phyloP scores from a whole-genome alignment of 2,329 filamentous ascomycete species.

The Blastomyces gilchristii region DNA sequence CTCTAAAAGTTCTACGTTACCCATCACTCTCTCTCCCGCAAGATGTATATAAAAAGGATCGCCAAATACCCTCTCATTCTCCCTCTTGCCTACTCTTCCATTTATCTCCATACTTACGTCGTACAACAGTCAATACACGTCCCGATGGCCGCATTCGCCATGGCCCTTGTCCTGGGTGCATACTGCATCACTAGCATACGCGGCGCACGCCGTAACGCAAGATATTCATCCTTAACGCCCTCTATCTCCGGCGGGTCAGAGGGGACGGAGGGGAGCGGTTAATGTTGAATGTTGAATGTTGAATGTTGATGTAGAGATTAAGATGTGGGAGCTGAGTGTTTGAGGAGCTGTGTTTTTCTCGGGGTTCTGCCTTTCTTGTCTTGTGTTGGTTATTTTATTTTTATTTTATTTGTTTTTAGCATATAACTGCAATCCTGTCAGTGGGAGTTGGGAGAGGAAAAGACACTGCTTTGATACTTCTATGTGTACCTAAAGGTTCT shows the following conservation, averaged over 20 bases:
- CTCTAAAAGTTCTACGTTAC: too few species aligned
- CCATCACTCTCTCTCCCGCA: not conserved
- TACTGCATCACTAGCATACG: constrained; percentile 57
- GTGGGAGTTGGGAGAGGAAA: not conserved
- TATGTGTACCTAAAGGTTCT: not conserved
- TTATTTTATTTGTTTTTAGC: not conserved
- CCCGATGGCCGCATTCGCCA: constrained; percentile 52
- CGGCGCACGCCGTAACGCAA: constrained; percentile 56
- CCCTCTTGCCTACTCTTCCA: not conserved
- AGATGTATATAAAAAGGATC: not conserved
- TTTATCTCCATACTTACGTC: not conserved
- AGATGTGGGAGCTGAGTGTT: not conserved
- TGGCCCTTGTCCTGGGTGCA: constrained; percentile 49
- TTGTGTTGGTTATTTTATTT: not conserved
- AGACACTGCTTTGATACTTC: not conserved
- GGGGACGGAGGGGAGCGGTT: not conserved
- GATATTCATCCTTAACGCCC: constrained; percentile 11
- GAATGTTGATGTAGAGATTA: not conserved
- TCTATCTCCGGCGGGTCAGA: not conserved
- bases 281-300: not conserved
- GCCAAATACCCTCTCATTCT: not conserved
- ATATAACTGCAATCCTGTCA: not conserved
- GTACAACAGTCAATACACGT: constrained; percentile 31
- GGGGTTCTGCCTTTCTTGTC: not conserved
- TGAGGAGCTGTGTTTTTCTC: not conserved